Evolutionary conservation across 352 stramenopile genomes (phyloP).

Genomic region (Globisporangium perplexum): DNA sequence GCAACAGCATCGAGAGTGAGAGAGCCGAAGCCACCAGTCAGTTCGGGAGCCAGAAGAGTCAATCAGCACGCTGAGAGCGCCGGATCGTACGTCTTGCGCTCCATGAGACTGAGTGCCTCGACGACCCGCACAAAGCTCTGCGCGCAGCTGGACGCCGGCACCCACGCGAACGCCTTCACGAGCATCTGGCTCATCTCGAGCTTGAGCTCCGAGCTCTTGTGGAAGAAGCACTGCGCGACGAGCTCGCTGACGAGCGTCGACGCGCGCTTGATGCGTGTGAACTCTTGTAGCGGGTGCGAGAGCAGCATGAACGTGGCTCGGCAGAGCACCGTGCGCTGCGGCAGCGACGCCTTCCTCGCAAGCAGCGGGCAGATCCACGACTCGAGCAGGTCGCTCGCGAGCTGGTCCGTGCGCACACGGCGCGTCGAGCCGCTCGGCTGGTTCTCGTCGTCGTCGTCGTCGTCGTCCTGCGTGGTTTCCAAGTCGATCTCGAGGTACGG

Average conservation of each 20-base stretch:
- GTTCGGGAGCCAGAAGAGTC: too few species aligned
- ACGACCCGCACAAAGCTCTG: slow-evolving; percentile 44
- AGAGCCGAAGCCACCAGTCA: not conserved
- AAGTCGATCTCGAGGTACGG: slow-evolving; percentile 69
- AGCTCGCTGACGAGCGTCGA: slow-evolving; percentile 41
- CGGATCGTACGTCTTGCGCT: slow-evolving; percentile 43
- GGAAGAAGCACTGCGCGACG: slow-evolving; percentile 56
- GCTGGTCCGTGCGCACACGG: slow-evolving; percentile 49
- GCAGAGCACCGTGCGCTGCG: slow-evolving; percentile 43
- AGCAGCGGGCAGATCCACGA: slow-evolving; percentile 53
- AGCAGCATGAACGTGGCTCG: slow-evolving; percentile 64
- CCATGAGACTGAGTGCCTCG: slow-evolving; percentile 56
- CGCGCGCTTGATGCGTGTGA: slow-evolving; percentile 41
- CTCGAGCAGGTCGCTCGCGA: slow-evolving; percentile 43
- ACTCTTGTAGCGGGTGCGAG: slow-evolving; percentile 51
- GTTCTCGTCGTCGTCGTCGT: slow-evolving; percentile 35
- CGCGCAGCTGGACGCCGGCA: slow-evolving; percentile 37
- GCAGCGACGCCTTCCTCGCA: slow-evolving; percentile 37
- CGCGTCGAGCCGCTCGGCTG: slow-evolving; percentile 31
- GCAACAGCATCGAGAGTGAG: not conserved
- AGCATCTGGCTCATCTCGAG: slow-evolving; percentile 58
- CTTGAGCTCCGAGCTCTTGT: slow-evolving; percentile 39
- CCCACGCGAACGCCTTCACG: slow-evolving; percentile 49
- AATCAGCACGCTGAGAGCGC: too few species aligned
- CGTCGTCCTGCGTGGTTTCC: slow-evolving; percentile 3